These are phyloP conservation scores for Gymnopus androsaceus DNA, from an alignment of 1,284 basidiomycete genomes.

Conservation along the genomic window DNA sequence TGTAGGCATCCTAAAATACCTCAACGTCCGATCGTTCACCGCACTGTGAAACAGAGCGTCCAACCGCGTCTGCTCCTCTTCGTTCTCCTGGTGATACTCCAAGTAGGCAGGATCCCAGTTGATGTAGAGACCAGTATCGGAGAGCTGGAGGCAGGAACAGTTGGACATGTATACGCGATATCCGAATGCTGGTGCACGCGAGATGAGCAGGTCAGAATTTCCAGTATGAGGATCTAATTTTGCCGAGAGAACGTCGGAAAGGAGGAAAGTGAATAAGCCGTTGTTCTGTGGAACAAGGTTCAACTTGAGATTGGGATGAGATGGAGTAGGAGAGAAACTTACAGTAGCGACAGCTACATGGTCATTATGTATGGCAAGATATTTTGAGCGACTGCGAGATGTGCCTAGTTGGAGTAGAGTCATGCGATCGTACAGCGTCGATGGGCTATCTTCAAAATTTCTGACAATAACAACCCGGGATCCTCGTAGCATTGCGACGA, in stretches of 20 bases:
- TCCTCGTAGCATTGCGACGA: constrained; percentile 47
- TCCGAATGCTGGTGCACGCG: constrained; percentile 41
- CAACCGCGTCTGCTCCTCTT: neutral
- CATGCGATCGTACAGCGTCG: constrained; percentile 38
- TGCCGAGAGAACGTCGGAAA: neutral
- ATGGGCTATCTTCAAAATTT: constrained; percentile 44
- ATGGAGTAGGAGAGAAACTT: constrained; percentile 17
- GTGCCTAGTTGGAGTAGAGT: constrained; percentile 47
- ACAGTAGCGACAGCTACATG: constrained; percentile 55
- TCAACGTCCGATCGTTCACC: neutral
- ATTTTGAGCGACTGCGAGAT: constrained; percentile 36
- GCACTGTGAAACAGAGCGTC: neutral
- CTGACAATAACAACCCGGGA: constrained; percentile 53
- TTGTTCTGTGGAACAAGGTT: constrained; percentile 43
- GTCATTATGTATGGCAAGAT: constrained; percentile 56
- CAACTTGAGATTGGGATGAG: neutral
- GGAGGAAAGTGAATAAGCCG: constrained; percentile 47
- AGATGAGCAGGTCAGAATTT: constrained; percentile 30
- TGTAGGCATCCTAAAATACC: constrained; percentile 2
- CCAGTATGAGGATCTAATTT: constrained; percentile 4
- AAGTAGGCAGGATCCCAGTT: constrained; percentile 42
- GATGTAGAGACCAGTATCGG: constrained; percentile 50
- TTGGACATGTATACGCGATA: constrained; percentile 32
- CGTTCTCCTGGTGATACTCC: neutral
- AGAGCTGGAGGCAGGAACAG: constrained; percentile 60